These are phyloP conservation scores for Larix kaempferi DNA, from an alignment of 75 land plant species.

Conservation along the genomic window DNA sequence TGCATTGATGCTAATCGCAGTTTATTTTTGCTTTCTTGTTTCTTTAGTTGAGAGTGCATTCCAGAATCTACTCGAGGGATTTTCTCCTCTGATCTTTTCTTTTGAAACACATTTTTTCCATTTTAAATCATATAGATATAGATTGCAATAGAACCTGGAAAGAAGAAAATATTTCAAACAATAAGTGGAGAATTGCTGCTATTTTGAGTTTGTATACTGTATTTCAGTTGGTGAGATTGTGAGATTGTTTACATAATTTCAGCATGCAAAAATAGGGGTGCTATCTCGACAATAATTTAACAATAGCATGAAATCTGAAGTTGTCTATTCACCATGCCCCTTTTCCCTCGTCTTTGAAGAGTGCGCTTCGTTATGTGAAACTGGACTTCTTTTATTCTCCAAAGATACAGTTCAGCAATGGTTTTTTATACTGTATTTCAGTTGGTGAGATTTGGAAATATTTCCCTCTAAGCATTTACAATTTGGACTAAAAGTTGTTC, in stretches of 20 bases:
- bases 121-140: background rate
- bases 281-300: no score
- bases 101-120: background rate
- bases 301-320: no score
- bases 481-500: background rate
- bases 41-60: background rate
- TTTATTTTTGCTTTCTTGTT: conserved; percentile 2
- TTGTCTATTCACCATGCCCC: no score
- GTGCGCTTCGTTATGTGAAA: no score
- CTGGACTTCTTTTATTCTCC: background rate
- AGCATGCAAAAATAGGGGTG: no score
- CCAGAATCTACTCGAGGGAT: background rate
- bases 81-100: background rate
- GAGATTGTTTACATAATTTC: no score
- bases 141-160: background rate
- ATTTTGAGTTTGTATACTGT: background rate
- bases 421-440: background rate
- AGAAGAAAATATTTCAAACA: background rate
- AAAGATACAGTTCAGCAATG: background rate
- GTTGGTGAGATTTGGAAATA: background rate
- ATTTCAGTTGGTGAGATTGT: background rate
- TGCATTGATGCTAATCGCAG: conserved; percentile 9
- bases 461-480: background rate
- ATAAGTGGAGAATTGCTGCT: background rate
- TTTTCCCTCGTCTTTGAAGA: no score